These are phyloP conservation scores for Globisporangium abappressorium DNA, from an alignment of 352 stramenopile genomes.

Conservation along the genomic window DNA sequence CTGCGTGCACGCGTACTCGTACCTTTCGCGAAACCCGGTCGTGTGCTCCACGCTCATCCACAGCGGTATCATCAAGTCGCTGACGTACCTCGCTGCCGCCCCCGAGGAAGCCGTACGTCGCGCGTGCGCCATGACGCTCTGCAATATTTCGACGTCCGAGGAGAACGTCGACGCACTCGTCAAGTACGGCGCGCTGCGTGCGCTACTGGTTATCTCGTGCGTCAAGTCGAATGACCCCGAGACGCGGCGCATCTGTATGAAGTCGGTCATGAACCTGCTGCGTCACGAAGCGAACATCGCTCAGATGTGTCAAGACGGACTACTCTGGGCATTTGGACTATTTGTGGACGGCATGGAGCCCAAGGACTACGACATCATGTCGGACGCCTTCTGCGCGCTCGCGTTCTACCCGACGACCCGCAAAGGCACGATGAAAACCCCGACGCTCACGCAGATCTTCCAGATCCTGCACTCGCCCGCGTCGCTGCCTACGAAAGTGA, in stretches of 20 bases:
- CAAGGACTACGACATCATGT: constrained; percentile 59
- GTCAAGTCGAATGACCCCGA: constrained; percentile 80
- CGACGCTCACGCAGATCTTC: constrained; percentile 41
- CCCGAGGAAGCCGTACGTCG: constrained; percentile 68
- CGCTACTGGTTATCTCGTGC: constrained; percentile 82
- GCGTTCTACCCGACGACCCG: constrained; percentile 50
- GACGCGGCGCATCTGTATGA: constrained; percentile 70
- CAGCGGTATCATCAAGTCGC: constrained; percentile 67
- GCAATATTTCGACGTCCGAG: constrained; percentile 90
- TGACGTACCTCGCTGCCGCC: constrained; percentile 60
- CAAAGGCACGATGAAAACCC: constrained; percentile 39
- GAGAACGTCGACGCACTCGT: constrained; percentile 89
- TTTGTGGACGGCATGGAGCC: constrained; percentile 55
- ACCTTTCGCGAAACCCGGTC: constrained; percentile 42
- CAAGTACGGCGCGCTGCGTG: constrained; percentile 84
- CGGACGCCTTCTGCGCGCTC: constrained; percentile 63
- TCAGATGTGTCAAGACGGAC: constrained; percentile 60
- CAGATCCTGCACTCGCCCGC: constrained; percentile 26
- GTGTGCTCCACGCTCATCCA: constrained; percentile 51
- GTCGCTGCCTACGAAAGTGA: constrained; percentile 27
- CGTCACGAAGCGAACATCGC: constrained; percentile 43
- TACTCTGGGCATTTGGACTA: constrained; percentile 66
- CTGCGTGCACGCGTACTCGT: constrained; percentile 65
- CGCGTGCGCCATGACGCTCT: constrained; percentile 86
- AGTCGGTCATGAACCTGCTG: constrained; percentile 66